Conservation (phyloP, 371 early-diverging fungal genomes). For the Capillidium rhysosporum region DNA sequence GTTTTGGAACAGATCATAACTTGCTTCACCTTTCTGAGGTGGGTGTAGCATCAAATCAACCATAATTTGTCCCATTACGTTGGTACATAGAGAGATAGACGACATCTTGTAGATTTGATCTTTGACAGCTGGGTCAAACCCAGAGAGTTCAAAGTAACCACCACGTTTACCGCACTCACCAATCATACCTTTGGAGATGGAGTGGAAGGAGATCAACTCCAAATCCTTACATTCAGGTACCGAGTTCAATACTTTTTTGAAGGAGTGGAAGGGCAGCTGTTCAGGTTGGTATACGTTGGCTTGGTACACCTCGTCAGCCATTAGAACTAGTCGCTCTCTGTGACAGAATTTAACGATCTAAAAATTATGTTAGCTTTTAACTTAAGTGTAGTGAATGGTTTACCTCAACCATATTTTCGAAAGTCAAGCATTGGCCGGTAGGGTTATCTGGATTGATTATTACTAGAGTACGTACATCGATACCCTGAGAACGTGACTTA, state of each 20-base stretch:
- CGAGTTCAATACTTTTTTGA: slow-evolving; percentile 67
- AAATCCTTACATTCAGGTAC: slow-evolving; percentile 29
- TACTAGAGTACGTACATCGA: slow-evolving; percentile 80
- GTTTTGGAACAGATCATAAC: slow-evolving; percentile 45
- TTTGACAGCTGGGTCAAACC: slow-evolving; percentile 49
- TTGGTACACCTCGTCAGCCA: slow-evolving; percentile 98
- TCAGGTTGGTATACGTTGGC: slow-evolving; percentile 72
- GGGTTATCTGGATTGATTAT: slow-evolving; percentile 98
- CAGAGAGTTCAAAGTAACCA: slow-evolving; percentile 87
- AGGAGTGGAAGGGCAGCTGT: slow-evolving; percentile 75
- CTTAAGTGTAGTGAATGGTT: not conserved
- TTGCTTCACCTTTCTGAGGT: slow-evolving; percentile 55
- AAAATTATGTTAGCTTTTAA: not conserved
- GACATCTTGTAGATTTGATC: slow-evolving; percentile 84
- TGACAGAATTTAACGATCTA: slow-evolving; percentile 78
- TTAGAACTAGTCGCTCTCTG: slow-evolving; percentile 51
- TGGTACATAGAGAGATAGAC: slow-evolving; percentile 81
- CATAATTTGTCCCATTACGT: slow-evolving; percentile 64
- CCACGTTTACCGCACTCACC: slow-evolving; percentile 97
- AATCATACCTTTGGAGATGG: slow-evolving; percentile 91
- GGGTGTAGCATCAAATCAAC: slow-evolving; percentile 88
- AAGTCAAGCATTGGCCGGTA: slow-evolving; percentile 73
- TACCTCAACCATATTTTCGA: slow-evolving; percentile 44
- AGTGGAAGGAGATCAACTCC: slow-evolving; percentile 91
- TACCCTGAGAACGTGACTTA: slow-evolving; percentile 44